phyloP scores from a whole-genome alignment of 108 stramenopile species.

The Cylindrotheca fusiformis region DNA sequence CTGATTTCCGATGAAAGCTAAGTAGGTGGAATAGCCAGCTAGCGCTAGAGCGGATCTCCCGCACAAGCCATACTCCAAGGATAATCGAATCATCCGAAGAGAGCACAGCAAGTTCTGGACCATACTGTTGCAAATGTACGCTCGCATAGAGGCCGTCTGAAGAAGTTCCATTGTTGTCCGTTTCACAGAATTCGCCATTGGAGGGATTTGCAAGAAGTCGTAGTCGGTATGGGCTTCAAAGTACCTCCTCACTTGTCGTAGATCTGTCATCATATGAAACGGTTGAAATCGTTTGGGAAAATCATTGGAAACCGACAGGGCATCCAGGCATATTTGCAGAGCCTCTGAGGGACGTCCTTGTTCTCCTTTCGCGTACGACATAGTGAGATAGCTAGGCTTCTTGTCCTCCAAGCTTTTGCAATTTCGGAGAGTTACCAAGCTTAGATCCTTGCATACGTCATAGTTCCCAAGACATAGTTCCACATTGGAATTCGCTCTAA shows the following conservation, averaged over 20 bases:
- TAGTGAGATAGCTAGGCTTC: slow-evolving; percentile 19
- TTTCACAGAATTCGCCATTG: slow-evolving; percentile 8
- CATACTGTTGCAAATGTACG: slow-evolving; percentile 12
- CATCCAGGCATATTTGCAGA: slow-evolving; percentile 3
- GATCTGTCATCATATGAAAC: slow-evolving; percentile 19
- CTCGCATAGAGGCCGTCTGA: slow-evolving; percentile 10
- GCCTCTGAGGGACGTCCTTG: slow-evolving; percentile 25
- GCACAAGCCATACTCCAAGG: slow-evolving; percentile 25
- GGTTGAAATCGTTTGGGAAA: slow-evolving; percentile 13
- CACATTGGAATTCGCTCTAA: slow-evolving; percentile 15
- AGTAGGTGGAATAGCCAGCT: slow-evolving; percentile 19
- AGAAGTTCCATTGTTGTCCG: slow-evolving; percentile 19
- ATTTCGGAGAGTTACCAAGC: slow-evolving; percentile 7
- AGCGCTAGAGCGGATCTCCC: slow-evolving; percentile 20
- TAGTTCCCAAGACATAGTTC: slow-evolving; percentile 30
- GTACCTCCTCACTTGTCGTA: slow-evolving; percentile 9
- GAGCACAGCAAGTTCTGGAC: slow-evolving; percentile 19
- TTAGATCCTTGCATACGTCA: slow-evolving; percentile 12
- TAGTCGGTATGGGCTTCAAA: slow-evolving; percentile 15
- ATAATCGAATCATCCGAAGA: slow-evolving; percentile 13
- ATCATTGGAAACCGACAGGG: slow-evolving; percentile 6
- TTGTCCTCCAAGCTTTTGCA: slow-evolving; percentile 19
- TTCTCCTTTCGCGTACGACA: slow-evolving; percentile 16
- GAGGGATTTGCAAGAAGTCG: slow-evolving; percentile 10
- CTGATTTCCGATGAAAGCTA: slow-evolving; percentile 7